Conservation (phyloP, 176 grass and related monocot species). For the Zea mays region DNA sequence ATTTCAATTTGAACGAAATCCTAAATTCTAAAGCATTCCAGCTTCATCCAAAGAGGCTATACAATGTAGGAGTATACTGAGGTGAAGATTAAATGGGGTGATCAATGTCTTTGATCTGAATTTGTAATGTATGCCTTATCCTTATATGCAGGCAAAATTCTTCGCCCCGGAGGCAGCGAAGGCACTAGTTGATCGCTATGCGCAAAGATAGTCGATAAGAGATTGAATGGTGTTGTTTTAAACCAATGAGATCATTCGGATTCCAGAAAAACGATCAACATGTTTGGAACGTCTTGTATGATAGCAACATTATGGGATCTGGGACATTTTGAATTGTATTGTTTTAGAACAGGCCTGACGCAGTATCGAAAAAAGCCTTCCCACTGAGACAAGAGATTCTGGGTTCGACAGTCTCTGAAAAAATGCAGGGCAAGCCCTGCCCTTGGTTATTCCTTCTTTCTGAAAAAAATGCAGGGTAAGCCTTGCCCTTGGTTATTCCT, state of each 20-base stretch:
- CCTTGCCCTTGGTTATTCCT: no score
- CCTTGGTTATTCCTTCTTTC: no score
- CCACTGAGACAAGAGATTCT: no score
- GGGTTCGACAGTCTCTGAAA: no score
- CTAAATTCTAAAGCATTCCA: no score
- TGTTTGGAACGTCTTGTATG: background rate
- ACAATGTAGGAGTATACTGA: conserved; percentile 1
- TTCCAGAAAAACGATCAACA: background rate
- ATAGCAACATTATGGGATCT: background rate
- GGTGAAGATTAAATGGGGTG: conserved; percentile 14
- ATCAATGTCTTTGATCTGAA: background rate
- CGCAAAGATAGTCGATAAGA: conserved; percentile 34
- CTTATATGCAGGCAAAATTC: conserved; percentile 75
- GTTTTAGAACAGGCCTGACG: background rate
- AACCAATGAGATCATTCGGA: background rate
- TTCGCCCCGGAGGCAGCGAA: conserved; percentile 77
- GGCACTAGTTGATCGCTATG: conserved; percentile 83
- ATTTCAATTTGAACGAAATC: background rate
- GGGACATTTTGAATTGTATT: background rate
- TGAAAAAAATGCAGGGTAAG: no score
- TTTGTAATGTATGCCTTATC: conserved; percentile 25
- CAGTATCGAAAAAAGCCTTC: no score
- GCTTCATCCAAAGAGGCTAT: background rate
- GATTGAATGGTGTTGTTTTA: background rate
- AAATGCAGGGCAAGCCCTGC: no score